Base-by-base conservation (phyloP, 768 basidiomycete species). In the Cystobasidium onofrii region DNA sequence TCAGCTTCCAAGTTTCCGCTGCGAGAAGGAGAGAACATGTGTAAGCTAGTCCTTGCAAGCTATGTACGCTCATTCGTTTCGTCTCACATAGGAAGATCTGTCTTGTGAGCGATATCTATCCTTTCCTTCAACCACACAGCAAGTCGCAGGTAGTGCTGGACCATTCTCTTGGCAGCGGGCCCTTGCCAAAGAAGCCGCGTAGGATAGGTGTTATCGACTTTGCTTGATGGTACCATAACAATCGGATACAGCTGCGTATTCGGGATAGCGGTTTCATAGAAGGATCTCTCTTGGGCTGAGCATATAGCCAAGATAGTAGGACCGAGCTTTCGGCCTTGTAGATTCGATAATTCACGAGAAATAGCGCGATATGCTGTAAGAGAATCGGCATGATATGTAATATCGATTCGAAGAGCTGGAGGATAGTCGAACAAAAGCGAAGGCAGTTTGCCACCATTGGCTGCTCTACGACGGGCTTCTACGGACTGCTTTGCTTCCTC, bases 151-250 rank as follows among this genome's bases (percentile, higher is more conserved):
- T 92, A 98, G 41, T 92, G 89, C 27, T 83, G 85, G 69, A 96
- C 81, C 88, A 98, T 89, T 80, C 90, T 91, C 76, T 87, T 84
- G 0, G 88, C 87, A 23, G 92, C 89, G 76, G 89, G 86, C 0
- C 86, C 83, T 76, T 97, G 90, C 94, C 95, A 98, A 12, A 89
- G 89, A 78, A 96, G 90, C 52, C 90, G 85, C 73, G 91, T 25
- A 90, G 84, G 7, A 86, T 86, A 80, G 88, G 91, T n/a, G 85
- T 84, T 41, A 81, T 84, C 82, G 85, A 89, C 67, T 60, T 81
- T 79, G 46, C 79, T 85, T 1, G 79, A 79, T n/a, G 88, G 85
- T 88, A 94, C 90, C 2, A 88, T 87, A 75, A 98, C 83, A 64
- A 96, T 85, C 0, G 96, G 96, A 43, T 50, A 76, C 78, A 88